Evolutionary conservation across 139 green algal species (phyloP), one percentile per base, ranked within the genome.

Genomic region (Asterochloris sp.): DNA sequence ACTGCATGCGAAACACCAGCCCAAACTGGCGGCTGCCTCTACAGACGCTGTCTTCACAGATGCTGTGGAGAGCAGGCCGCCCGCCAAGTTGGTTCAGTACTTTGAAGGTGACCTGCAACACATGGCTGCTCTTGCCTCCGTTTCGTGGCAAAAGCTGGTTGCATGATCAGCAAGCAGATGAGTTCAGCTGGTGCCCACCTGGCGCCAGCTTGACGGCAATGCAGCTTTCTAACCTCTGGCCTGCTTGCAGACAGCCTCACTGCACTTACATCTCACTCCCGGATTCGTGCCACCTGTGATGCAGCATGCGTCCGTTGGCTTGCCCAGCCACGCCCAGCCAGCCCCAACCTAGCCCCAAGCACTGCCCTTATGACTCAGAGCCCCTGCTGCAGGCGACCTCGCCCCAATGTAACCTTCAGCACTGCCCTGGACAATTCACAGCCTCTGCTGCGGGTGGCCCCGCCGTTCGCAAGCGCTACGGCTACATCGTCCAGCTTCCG

Each of bases 1-100:
- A 26, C 60, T 62, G 54, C 68, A 80, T 54, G 76, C 76, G 19
- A 80, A 80, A 27, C 76, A 80, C 23, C 60, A 61, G 24, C 60
- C 67, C 12, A 13, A 69, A n/a, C 54, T 80, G 76, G 76, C 60
- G 38, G 19, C 21, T 71, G 60, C 21, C 26, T 69, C 76, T 69
- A n/a, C 54, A 47, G 68, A 69, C 60, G 15, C n/a, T 60, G 76
- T 15, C 17, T 12, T 38, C 16, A 19, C 38, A 38, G 60, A 80
- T 12, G 9, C 54, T 15, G 68, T 69, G 15, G 23, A 17, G 6
- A 24, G 11, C 68, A 62, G 68, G 54, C 76, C 76, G 8, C 76
- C 76, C 21, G 26, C 67, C 13, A 80, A 80, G 60, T 15, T 80
- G 4, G 60, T 80, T 0, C 67, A 80, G 15, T 80, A 80, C 24